Base-by-base conservation (phyloP, 257 asterid species). In the Pogostemon cablin region DNA sequence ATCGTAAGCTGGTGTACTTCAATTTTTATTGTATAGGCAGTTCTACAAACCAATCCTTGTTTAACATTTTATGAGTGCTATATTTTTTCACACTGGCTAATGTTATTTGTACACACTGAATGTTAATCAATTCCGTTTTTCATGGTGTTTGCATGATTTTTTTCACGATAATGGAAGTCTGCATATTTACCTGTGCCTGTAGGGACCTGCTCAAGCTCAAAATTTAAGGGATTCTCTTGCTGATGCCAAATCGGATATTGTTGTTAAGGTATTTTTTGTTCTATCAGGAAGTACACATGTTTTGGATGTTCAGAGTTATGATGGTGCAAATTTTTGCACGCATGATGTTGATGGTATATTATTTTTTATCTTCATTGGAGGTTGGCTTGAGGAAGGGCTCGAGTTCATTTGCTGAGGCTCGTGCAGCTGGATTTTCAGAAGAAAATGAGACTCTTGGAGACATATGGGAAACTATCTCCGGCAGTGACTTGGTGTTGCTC, bases 201-300 rank as follows among this genome's bases (percentile, higher is more conserved):
- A 93, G 98, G 98, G 98, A 50, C 98, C 98, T 49, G 98, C 98
- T 44, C 98, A 93, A 80, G 98, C 98, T 71, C 98, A 93, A 81
- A 93, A 93, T 67, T 71, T 93, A 62, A 89, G 88, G 74, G 98
- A 93, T 78, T 93, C 98, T 41, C 85, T 90, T 11, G 83, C 82
- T 5, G 98, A 93, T 64, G 82, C 74, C 5, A 89, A 86, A 40
- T 90, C 97, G n/a, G 92, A 87, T 77, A 85, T 90, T 71, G 95
- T 89, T 69, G 96, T 93, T 57, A 93, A 93, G 96, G 97, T 90
- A 68, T 62, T 39, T 35, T 69, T 35, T 80, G 25, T 3, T 65
- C 38, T 41, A 7, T 58, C 43, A 44, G 39, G 4, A n/a, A 49
- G 6, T 40, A 2, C 9, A 3, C 32, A 39, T 54, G 1, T 3